phyloP scores from a whole-genome alignment of 371 early-diverging fungal genomes.

The Mucor lusitanicus region DNA sequence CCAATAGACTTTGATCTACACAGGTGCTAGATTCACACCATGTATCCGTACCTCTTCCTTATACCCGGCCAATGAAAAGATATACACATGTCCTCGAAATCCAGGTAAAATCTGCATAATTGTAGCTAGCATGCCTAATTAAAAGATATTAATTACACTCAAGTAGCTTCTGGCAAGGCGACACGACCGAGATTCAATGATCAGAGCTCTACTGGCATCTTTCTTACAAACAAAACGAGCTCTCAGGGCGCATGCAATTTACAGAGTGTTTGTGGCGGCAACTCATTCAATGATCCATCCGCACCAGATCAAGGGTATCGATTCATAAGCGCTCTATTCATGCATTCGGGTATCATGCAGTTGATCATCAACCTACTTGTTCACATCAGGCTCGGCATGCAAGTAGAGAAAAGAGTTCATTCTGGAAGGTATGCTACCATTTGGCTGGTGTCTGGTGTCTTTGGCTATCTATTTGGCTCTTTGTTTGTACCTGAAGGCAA shows the following conservation, averaged over 20 bases:
- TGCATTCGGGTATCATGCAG: slow-evolving; percentile 80
- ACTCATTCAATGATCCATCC: slow-evolving; percentile 22
- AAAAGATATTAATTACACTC: too few species aligned
- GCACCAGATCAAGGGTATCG: slow-evolving; percentile 74
- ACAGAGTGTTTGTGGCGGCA: slow-evolving; percentile 7
- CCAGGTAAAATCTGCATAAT: background rate
- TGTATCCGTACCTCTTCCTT: slow-evolving; percentile 32
- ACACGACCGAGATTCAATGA: background rate
- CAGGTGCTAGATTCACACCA: slow-evolving; percentile 50
- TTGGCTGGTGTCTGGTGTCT: slow-evolving; percentile 69
- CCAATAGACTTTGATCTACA: slow-evolving; percentile 31
- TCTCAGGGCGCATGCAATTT: background rate
- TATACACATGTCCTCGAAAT: background rate
- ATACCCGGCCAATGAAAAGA: background rate
- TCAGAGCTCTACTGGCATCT: background rate
- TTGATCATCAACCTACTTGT: slow-evolving; percentile 65
- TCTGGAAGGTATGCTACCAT: slow-evolving; percentile 65
- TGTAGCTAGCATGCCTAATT: too few species aligned
- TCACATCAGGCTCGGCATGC: slow-evolving; percentile 62
- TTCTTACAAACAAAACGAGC: background rate
- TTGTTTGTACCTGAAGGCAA: slow-evolving; percentile 54
- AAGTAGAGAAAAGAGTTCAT: slow-evolving; percentile 73
- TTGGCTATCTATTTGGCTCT: slow-evolving; percentile 76
- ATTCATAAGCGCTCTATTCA: slow-evolving; percentile 71
- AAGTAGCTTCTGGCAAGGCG: background rate